Evolutionary conservation across 2,329 filamentous ascomycete genomes (phyloP), one percentile per base, ranked within the genome.

Genomic region (Fusarium circinatum): DNA sequence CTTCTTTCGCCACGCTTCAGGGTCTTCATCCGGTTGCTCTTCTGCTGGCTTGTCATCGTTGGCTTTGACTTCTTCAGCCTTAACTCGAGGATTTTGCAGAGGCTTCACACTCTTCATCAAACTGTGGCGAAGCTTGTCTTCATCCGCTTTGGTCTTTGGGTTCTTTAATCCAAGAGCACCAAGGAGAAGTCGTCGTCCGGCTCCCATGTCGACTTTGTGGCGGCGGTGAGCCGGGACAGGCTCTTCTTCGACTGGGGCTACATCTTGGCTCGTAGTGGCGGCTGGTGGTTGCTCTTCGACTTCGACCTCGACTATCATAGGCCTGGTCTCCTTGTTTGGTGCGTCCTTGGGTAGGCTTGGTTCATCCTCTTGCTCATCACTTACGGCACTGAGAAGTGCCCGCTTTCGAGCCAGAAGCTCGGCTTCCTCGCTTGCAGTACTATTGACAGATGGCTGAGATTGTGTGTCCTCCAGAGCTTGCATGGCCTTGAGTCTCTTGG

Each of bases 1-100:
- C 74, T 91, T 94, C 9, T 89, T 84, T 74, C 89, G 89, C 95
- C 95, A 98, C 28, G 89, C 87, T 36, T 93, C 87, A 2, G 87
- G 83, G 49, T 90, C 86, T 49, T 84, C 81, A 22, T 83, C 80
- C 9, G 65, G 45, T 34, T 68, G 63, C 8, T 75, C 65, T 6
- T 61, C 34, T 36, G 67, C 49, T n/a, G 57, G 14, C 18, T 75
- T 51, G 22, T 13, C 41, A 24, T 34, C 65, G 18, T 78, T 68
- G 13, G 18, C n/a, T n/a, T 62, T 59, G 12, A 64, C 20, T 28
- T 74, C 58, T 2, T 70, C 65, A 5, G 78, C 75, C 24, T 80
- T 61, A 49, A 83, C 70, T 72, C 84, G 78, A 34, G 78, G 75
- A 58, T 84, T 85, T 60, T 79, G 70, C 12, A 84, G 70, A 36